These are phyloP conservation scores for Clavariopsis aquatica DNA, from an alignment of 495 filamentous ascomycete genomes.

Conservation along the genomic window DNA sequence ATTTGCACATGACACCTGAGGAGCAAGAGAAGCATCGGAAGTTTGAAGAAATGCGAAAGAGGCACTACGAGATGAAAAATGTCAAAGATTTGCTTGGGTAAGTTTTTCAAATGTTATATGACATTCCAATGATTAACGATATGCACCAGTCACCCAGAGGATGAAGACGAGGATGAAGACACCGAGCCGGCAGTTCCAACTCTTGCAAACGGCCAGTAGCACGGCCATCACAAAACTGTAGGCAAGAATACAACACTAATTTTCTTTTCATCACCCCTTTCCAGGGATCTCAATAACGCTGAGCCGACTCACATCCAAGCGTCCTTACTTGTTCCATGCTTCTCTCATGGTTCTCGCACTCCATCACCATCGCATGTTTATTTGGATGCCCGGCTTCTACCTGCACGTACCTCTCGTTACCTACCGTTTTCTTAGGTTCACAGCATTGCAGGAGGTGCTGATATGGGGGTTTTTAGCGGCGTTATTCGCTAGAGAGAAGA, in stretches of 20 bases:
- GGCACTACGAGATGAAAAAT: slow-evolving; percentile 98
- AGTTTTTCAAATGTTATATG: neutral
- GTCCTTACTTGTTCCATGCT: neutral
- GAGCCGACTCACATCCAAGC: no score
- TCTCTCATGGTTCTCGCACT: neutral
- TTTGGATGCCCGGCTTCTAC: neutral
- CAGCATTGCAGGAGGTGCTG: neutral
- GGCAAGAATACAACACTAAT: neutral
- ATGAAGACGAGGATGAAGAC: slow-evolving; percentile 42
- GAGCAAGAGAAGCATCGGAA: slow-evolving; percentile 83
- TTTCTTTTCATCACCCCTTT: neutral
- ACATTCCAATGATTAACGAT: slow-evolving; percentile 5
- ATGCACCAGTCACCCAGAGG: slow-evolving; percentile 41
- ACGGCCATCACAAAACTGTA: neutral
- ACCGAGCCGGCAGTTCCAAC: slow-evolving; percentile 27
- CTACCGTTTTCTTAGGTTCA: neutral
- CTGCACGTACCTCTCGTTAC: neutral
- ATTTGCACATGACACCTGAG: slow-evolving; percentile 67
- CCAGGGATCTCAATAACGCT: no score
- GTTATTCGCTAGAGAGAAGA: neutral
- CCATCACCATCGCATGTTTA: neutral
- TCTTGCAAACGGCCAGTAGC: slow-evolving; percentile 37
- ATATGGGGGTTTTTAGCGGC: neutral
- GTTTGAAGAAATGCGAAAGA: slow-evolving; percentile 89
- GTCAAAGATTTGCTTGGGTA: slow-evolving; percentile 85